A percentile compares a stretch with the other conserved stretches of the same genome.
These are phyloP conservation scores for Aspergillus aculeatus DNA, from an alignment of 2,329 filamentous ascomycete species.

Conservation along the genomic window DNA sequence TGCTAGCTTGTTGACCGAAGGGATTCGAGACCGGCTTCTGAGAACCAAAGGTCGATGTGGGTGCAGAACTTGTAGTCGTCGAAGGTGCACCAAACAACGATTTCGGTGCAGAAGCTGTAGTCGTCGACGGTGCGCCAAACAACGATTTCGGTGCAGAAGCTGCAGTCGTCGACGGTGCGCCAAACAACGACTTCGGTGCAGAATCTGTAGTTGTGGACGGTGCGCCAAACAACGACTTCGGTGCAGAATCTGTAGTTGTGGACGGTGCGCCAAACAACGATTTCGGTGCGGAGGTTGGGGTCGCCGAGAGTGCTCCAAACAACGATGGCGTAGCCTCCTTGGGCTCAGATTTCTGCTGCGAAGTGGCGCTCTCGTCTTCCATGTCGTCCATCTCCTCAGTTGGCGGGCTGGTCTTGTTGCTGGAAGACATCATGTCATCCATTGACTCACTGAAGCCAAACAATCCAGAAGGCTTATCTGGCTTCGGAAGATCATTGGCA, in stretches of 20 bases:
- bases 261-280: constrained; percentile 13
- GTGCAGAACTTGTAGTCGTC: background rate
- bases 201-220: constrained; percentile 8
- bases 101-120: constrained; percentile 24
- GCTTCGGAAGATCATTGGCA: constrained; percentile 40
- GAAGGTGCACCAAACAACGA: constrained; percentile 14
- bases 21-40: constrained; percentile 10
- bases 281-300: constrained; percentile 27
- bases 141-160: constrained; percentile 15
- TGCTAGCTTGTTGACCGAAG: constrained; percentile 25
- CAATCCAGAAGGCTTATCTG: constrained; percentile 34
- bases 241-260: background rate
- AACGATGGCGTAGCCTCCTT: constrained; percentile 23
- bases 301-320: constrained; percentile 28
- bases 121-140: constrained; percentile 28
- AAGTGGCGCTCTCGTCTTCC: constrained; percentile 28
- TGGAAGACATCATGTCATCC: constrained; percentile 40
- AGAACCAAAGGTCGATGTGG: background rate
- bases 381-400: constrained; percentile 40
- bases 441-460: constrained; percentile 43
- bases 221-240: background rate
- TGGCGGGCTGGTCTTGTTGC: constrained; percentile 33
- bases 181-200: background rate
- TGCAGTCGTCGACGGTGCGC: background rate
- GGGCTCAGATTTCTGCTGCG: constrained; percentile 24